Base-by-base conservation (phyloP, 352 stramenopile genomes). In the Paralagenidium karlingii region DNA sequence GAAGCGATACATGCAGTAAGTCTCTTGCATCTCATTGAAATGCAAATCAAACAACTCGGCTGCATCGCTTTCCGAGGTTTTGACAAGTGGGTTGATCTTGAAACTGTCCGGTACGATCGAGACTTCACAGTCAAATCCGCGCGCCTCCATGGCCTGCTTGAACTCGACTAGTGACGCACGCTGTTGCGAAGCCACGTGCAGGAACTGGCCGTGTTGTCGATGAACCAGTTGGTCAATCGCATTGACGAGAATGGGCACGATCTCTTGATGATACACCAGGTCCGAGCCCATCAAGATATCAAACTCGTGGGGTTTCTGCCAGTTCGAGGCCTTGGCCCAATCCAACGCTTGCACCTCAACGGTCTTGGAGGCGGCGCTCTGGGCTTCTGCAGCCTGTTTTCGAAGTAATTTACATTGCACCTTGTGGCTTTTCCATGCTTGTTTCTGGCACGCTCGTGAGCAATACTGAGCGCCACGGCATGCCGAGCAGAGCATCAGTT, bases 11-110 rank as follows among this genome's bases (percentile, higher is more conserved):
- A 87, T 66, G 56, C 73, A 86, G 57, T 91, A 91, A 49, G 77
- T 65, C 51, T 91, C 78, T 49, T 65, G 82, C 79, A 93, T 89
- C 47, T 93, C 79, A 61, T 89, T 89, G 54, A 93, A 93, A 47
- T 93, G 79, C 40, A 93, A 48, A 45, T 76, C 53, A 34, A 91
- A 91, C 21, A 91, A 51, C 53, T 86, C 70, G 1, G 60, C 56
- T 1, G 67, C 63, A 18, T 82, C 68, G 25, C 70, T 62, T 22
- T 16, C 7, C 8, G 26, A 45, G 22, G 28, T 27, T 18, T 34
- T 31, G 3, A 88, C 74, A 10, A 93, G 46, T 19, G 79, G 79
- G 41, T 93, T 93, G n/a, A 45, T 56, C 54, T 93, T 90, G 63
- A 87, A 90, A 15, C 62, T 53, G 31, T 93, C 76, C 8, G 70